These are phyloP conservation scores for Cyclotella choctawhatcheeana DNA, from an alignment of 108 stramenopile genomes.

Conservation along the genomic window DNA sequence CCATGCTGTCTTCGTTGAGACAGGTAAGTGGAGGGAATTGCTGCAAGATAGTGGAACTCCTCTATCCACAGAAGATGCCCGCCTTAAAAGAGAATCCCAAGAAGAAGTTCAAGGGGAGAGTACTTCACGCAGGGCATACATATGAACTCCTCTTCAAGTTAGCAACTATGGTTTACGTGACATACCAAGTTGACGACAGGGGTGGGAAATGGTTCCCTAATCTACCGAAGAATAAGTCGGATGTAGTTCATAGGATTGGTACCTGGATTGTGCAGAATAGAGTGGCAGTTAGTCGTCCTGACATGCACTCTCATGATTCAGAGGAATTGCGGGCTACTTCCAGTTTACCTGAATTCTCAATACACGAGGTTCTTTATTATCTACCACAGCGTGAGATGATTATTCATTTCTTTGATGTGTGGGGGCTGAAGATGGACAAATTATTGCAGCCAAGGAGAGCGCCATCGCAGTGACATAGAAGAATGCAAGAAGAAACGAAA, in stretches of 20 bases:
- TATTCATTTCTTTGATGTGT: conserved; percentile 1
- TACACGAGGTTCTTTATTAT: background rate
- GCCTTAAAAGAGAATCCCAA: background rate
- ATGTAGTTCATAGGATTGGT: background rate
- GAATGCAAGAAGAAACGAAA: background rate
- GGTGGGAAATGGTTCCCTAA: background rate
- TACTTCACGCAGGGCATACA: background rate
- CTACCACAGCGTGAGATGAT: background rate
- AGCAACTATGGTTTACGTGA: background rate
- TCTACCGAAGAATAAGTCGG: background rate
- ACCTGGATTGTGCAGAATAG: background rate
- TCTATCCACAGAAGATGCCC: background rate
- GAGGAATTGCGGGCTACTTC: background rate
- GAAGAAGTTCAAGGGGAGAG: conserved; percentile 1
- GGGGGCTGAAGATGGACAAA: background rate
- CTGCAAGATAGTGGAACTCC: conserved; percentile 1
- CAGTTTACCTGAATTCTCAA: background rate
- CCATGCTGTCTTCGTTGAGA: background rate
- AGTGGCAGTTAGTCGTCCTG: background rate
- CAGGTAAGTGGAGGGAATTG: background rate
- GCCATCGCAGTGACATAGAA: background rate
- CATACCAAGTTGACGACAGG: conserved; percentile 1
- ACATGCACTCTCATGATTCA: background rate
- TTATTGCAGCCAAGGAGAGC: background rate
- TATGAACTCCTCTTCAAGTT: background rate